These are phyloP conservation scores for Solanum chilense DNA, from an alignment of 257 asterid genomes.

Conservation along the genomic window DNA sequence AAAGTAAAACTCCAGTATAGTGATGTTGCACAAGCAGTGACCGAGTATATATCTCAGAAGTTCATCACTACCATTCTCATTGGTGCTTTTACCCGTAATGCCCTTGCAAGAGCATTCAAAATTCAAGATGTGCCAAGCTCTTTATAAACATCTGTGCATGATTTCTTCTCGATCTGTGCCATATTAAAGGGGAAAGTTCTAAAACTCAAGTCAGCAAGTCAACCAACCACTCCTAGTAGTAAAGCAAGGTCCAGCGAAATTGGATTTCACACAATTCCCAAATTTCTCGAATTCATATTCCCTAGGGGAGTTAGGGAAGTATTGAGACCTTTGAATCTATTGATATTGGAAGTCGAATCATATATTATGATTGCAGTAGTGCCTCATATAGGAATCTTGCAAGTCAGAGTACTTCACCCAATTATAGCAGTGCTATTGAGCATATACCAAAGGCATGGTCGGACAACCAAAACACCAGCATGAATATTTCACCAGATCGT, in stretches of 20 bases:
- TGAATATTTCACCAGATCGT: neutral
- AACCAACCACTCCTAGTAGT: constrained; percentile 27
- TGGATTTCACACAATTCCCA: constrained; percentile 10
- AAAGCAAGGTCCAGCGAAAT: constrained; percentile 11
- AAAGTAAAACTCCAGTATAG: constrained; percentile 47
- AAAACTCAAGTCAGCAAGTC: constrained; percentile 33
- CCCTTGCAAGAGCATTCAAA: constrained; percentile 64
- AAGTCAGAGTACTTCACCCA: neutral
- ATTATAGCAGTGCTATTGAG: neutral
- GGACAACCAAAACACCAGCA: neutral
- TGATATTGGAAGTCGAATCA: constrained; percentile 17
- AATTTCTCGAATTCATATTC: constrained; percentile 3
- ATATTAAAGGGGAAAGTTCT: constrained; percentile 36
- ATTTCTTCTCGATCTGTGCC: constrained; percentile 46
- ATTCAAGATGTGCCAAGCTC: constrained; percentile 37
- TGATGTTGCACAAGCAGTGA: constrained; percentile 41
- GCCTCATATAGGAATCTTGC: neutral
- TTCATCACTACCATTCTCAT: constrained; percentile 39
- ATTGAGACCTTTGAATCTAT: constrained; percentile 16
- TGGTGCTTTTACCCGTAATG: constrained; percentile 58
- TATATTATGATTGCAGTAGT: neutral
- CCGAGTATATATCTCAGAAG: constrained; percentile 27
- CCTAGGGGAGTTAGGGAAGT: constrained; percentile 33
- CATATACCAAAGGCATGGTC: neutral
- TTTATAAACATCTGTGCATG: constrained; percentile 45